Evolutionary conservation across 495 filamentous ascomycete genomes (phyloP).

Genomic region (Evansstolkia leycettana): DNA sequence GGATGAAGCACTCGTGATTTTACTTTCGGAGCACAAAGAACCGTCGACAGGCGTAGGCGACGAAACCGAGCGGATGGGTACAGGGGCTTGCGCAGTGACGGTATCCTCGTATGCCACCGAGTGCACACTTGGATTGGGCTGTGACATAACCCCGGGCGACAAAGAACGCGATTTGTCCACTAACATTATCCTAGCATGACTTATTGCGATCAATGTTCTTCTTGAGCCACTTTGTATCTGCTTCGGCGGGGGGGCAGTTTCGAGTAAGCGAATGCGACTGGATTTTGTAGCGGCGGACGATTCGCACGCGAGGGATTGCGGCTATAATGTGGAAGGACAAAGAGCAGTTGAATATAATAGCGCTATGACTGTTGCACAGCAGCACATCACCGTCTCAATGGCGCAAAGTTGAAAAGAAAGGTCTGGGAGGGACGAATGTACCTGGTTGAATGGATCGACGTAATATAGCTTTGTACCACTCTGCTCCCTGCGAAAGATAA

Average conservation of each 20-base stretch:
- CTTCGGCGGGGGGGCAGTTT: background rate
- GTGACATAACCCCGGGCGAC: conserved; percentile 17
- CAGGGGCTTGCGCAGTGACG: background rate
- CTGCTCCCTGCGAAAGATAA: background rate
- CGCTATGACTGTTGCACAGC: no score
- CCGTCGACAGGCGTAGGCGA: background rate
- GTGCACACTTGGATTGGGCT: conserved; percentile 14
- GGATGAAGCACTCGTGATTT: background rate
- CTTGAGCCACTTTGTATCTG: no score
- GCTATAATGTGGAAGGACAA: background rate
- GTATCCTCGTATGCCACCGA: conserved; percentile 2
- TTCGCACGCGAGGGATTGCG: no score
- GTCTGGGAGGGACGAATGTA: no score
- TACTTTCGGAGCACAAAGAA: background rate
- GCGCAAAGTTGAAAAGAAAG: no score
- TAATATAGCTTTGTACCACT: background rate
- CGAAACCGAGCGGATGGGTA: background rate
- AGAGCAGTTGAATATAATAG: background rate
- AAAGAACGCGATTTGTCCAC: conserved; percentile 22
- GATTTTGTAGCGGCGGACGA: no score
- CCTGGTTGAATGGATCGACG: no score
- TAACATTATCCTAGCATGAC: conserved; percentile 34
- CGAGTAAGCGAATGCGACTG: no score
- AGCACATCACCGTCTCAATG: no score
- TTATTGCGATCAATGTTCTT: conserved; percentile 6